phyloP scores from a whole-genome alignment of 2,329 filamentous ascomycete species.

The Colletotrichum sojae region DNA sequence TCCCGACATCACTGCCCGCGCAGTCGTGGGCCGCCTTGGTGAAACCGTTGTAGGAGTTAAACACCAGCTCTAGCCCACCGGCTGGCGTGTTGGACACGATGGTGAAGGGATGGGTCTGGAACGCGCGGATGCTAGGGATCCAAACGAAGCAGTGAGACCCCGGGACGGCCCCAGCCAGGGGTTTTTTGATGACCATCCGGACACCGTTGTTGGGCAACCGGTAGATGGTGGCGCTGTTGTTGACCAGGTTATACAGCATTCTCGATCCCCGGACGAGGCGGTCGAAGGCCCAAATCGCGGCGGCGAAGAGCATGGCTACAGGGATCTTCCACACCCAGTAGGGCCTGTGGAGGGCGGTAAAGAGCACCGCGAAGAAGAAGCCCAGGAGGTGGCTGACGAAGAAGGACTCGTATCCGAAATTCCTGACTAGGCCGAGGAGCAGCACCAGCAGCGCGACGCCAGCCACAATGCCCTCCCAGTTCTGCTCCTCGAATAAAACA shows the following conservation, averaged over 20 bases:
- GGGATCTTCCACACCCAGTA: slow-evolving; percentile 53
- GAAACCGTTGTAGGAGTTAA: slow-evolving; percentile 66
- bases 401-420: slow-evolving; percentile 62
- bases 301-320: slow-evolving; percentile 55
- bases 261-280: slow-evolving; percentile 54
- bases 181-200: slow-evolving; percentile 61
- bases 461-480: slow-evolving; percentile 54
- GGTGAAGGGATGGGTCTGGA: slow-evolving; percentile 70
- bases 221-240: slow-evolving; percentile 58
- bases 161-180: slow-evolving; percentile 48
- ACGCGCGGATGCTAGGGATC: slow-evolving; percentile 64
- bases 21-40: slow-evolving; percentile 63
- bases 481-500: slow-evolving; percentile 47
- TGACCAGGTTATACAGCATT: slow-evolving; percentile 51
- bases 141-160: slow-evolving; percentile 67
- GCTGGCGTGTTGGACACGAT: slow-evolving; percentile 57
- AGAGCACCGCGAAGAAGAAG: slow-evolving; percentile 57
- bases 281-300: slow-evolving; percentile 59
- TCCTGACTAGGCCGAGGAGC: slow-evolving; percentile 50
- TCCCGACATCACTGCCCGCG: slow-evolving; percentile 57
- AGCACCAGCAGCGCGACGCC: slow-evolving; percentile 55
- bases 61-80: slow-evolving; percentile 62
- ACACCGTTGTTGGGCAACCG: slow-evolving; percentile 61
- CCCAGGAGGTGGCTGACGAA: slow-evolving; percentile 60
- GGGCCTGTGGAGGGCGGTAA: slow-evolving; percentile 61